Percentiles rank a stretch among this genome's conserved stretches.
phyloP scores from a whole-genome alignment of 1,284 basidiomycete genomes.

The Leccinum proximum region DNA sequence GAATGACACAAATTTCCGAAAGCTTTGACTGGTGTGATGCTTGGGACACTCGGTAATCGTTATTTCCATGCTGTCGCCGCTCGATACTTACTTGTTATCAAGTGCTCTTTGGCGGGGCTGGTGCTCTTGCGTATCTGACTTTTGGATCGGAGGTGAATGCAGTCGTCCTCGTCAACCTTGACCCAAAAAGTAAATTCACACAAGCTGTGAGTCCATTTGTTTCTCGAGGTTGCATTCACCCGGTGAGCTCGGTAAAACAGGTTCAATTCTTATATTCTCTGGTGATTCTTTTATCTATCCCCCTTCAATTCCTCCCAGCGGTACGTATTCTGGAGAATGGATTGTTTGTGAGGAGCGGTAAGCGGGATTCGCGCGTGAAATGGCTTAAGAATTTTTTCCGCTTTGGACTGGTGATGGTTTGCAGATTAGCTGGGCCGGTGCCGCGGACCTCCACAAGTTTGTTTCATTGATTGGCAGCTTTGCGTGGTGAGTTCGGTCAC shows the following conservation, averaged over 20 bases:
- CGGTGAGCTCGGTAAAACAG: conserved; percentile 28
- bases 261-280: conserved; percentile 88
- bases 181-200: conserved; percentile 83
- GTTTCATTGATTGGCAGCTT: conserved; percentile 93
- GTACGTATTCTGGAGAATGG: conserved; percentile 97
- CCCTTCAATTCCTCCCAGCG: conserved; percentile 96
- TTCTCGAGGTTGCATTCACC: conserved; percentile 5
- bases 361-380: conserved; percentile 63
- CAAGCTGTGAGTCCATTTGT: conserved; percentile 61
- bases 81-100: conserved; percentile 15
- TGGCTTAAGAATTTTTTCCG: conserved; percentile 96
- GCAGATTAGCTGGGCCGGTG: conserved; percentile 87
- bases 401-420: conserved; percentile 71
- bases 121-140: conserved; percentile 84
- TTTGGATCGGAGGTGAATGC: conserved; percentile 91
- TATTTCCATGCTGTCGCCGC: conserved; percentile 3
- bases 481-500: conserved; percentile 71
- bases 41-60: conserved; percentile 62
- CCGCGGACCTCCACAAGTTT: conserved; percentile 94
- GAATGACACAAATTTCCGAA: conserved; percentile 93
- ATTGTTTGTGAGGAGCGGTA: conserved; percentile 90
- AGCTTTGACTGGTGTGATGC: conserved; percentile 91
- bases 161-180: conserved; percentile 94
- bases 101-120: conserved; percentile 91
- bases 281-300: conserved; percentile 93